Evolutionary conservation across 1,284 basidiomycete species (phyloP), one percentile per base, ranked within the genome.

Genomic region (Termitomyces sp.): DNA sequence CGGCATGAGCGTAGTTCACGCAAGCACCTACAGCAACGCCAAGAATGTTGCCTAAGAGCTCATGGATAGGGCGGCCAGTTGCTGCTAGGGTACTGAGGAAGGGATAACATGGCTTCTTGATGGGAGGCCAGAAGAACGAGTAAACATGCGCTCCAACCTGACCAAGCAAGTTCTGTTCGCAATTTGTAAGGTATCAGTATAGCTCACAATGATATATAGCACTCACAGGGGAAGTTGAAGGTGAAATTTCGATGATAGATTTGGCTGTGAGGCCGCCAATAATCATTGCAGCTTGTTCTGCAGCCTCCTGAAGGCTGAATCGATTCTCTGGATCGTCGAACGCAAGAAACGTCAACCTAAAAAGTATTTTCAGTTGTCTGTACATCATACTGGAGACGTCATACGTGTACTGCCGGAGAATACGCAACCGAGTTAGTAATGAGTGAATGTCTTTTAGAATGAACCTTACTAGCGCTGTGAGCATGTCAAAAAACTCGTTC

Each of bases 401-500:
- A 46, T 62, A 64, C 63, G 60, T 58, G 56, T 65, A 70, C 62
- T 67, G 45, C 4, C 33, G 40, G 41, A 41, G 38, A 31, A 42
- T 6, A 5, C 5, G 12, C 38, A 26, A 26, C 41, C 6, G 8
- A 45, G 47, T 31, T 12, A 19, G 26, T 12, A 47, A 45, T 26
- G 6, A n/a, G 21, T 7, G 40, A 9, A 55, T 26, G 60, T 30
- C 21, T 12, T n/a, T 17, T 24, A 45, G 12, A 56, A 19, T 7
- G 21, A 17, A 65, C 74, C 74, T 63, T 58, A 79, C 75, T 26
- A 78, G 62, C 15, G 68, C 68, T 1, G 70, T 64, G 52, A 82
- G 75, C 73, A 75, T 76, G 21, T 75, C 71, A 58, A 79, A 82
- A 7, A 84, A 61, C 59, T 83, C 78, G 28, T 78, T 70, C 45